A percentile compares a stretch with the other conserved stretches of the same genome.
Conservation (phyloP, 768 basidiomycete genomes). For the Tremella yokohamensis region DNA sequence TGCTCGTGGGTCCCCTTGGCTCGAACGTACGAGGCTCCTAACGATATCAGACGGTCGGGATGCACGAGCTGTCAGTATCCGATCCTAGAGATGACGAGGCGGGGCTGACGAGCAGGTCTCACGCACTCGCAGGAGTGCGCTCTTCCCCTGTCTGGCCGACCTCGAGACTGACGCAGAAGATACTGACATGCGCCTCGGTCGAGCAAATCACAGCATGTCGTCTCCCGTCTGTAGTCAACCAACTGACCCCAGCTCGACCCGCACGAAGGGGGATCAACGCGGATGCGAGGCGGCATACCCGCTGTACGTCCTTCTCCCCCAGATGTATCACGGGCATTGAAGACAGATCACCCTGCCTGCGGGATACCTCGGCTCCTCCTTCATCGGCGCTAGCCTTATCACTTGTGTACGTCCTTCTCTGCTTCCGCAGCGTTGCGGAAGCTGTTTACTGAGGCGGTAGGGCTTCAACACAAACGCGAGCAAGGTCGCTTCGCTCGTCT, state of each 20-base stretch:
- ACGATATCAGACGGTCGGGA: conserved; percentile 36
- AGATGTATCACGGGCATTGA: neutral
- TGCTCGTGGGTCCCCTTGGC: conserved; percentile 30
- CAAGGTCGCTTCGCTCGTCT: conserved; percentile 46
- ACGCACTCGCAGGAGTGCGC: conserved; percentile 49
- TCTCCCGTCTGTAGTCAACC: neutral
- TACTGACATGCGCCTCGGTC: conserved; percentile 33
- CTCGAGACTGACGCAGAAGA: conserved; percentile 13
- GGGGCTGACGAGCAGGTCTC: conserved; percentile 28
- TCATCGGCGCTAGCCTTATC: conserved; percentile 47
- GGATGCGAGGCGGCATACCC: conserved; percentile 52
- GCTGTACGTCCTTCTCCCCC: conserved; percentile 27
- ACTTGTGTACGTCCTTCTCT: conserved; percentile 41
- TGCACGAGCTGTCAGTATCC: conserved; percentile 45
- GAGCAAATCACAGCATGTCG: conserved; percentile 36
- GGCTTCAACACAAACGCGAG: conserved; percentile 51
- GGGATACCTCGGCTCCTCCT: conserved; percentile 49
- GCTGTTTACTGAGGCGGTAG: conserved; percentile 7
- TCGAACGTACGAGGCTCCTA: neutral
- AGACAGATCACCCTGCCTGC: conserved; percentile 47
- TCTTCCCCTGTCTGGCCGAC: neutral
- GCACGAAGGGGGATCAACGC: conserved; percentile 49
- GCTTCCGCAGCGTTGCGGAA: neutral
- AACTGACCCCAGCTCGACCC: conserved; percentile 41
- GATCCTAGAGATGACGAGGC: conserved; percentile 1